A percentile compares a stretch with the other conserved stretches of the same genome.
Conservation (phyloP, 2,329 filamentous ascomycete species). For the Venturia pyrina region DNA sequence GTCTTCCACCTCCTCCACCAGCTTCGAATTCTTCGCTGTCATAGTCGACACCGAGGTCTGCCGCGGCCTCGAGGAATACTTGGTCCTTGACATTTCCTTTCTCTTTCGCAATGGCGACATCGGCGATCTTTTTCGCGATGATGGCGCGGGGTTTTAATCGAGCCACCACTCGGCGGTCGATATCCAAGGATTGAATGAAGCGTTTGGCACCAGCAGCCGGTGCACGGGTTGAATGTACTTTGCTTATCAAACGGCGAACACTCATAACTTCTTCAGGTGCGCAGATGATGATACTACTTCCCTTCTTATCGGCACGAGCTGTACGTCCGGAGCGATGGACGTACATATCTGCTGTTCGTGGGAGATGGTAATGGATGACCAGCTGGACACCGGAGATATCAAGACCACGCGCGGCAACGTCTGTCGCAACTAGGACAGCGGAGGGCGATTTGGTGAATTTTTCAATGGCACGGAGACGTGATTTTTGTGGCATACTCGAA, state of each 20-base stretch:
- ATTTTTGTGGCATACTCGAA: slow-evolving; percentile 93
- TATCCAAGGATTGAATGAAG: slow-evolving; percentile 69
- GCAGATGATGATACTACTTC: slow-evolving; percentile 80
- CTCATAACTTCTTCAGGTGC: slow-evolving; percentile 82
- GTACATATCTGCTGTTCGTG: slow-evolving; percentile 82
- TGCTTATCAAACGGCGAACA: slow-evolving; percentile 72
- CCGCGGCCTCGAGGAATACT: slow-evolving; percentile 74
- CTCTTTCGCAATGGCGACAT: slow-evolving; percentile 74
- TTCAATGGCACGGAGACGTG: slow-evolving; percentile 84
- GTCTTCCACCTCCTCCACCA: slow-evolving; percentile 47
- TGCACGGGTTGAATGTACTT: slow-evolving; percentile 60
- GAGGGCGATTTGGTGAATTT: slow-evolving; percentile 60
- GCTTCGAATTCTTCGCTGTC: slow-evolving; percentile 73
- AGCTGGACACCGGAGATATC: slow-evolving; percentile 86
- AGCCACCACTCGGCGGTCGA: slow-evolving; percentile 69
- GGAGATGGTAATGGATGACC: slow-evolving; percentile 91
- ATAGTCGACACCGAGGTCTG: slow-evolving; percentile 89
- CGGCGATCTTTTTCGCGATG: slow-evolving; percentile 79
- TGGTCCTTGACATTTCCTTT: slow-evolving; percentile 75
- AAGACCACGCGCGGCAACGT: slow-evolving; percentile 85
- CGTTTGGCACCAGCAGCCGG: slow-evolving; percentile 22
- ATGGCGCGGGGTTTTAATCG: slow-evolving; percentile 67
- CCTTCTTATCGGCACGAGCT: slow-evolving; percentile 67
- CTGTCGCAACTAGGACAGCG: slow-evolving; percentile 78
- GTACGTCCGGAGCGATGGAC: slow-evolving; percentile 93